Base-by-base conservation (phyloP, 768 basidiomycete genomes). In the Pisolithus tinctorius region DNA sequence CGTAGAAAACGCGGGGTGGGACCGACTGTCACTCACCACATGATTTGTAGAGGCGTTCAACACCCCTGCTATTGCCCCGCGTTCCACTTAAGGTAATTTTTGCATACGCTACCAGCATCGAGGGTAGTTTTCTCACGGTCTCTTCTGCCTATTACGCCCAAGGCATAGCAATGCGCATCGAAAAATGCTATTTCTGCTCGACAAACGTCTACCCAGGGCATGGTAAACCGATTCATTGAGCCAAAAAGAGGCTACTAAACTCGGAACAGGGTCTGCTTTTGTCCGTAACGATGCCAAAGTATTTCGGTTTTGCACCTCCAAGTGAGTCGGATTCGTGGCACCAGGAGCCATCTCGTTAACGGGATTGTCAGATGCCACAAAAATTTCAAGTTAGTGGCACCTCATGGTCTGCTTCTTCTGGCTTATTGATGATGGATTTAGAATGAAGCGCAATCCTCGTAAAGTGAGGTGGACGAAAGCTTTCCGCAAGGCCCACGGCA, bases 381-480 rank as follows among this genome's bases (percentile, higher is more conserved):
- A 74, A 99, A 97, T 71, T 99, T 99, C 83, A 99, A 99, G 93
- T 92, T 62, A 58, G 80, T 66, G 40, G 39, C 29, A 2, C n/a
- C 25, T 11, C 8, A 6, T 36, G 8, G 26, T 37, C 11, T 44
- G 10, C 16, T 17, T 7, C 23, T 30, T 52, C 45, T 26, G 46
- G 30, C 47, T 14, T 0, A 29, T 39, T 13, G 31, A 50, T 51
- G 34, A 34, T 39, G 31, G 25, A 49, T 48, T 4, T 58, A 94
- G 93, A 71, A 97, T 98, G 96, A 98, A 98, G 76, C 88, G 96
- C 37, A 99, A 98, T 72, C 96, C 96, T 42, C 85, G 96, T 54
- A 99, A 99, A 71, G 94, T 99, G 36, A 78, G 91, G 60, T 99
- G 96, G 96, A 99, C 96, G 42, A 99, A 99, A 70, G 96, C 96